phyloP scores from a whole-genome alignment of 1,284 basidiomycete genomes.

The Vanrija pseudolonga region DNA sequence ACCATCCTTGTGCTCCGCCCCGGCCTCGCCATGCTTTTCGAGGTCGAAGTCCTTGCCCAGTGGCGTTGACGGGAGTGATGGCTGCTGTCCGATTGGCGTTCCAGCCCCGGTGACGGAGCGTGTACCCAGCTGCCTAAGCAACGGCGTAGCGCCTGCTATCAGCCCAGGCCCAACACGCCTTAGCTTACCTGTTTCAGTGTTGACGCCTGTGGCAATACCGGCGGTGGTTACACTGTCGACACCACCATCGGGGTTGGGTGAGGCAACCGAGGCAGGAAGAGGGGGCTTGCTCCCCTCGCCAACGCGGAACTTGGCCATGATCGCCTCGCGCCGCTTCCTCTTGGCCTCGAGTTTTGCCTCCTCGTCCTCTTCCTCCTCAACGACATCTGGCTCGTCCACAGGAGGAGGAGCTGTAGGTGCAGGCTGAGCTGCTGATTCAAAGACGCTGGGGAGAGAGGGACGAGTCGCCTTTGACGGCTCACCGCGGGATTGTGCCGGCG shows the following conservation, averaged over 20 bases:
- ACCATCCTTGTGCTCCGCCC: constrained; percentile 12
- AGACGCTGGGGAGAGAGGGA: constrained; percentile 1
- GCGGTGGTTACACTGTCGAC: constrained; percentile 37
- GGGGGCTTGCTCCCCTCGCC: constrained; percentile 13
- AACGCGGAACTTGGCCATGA: constrained; percentile 69
- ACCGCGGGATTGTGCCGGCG: too few relatives aligned
- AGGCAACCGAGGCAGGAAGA: not conserved
- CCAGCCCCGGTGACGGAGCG: constrained; percentile 19
- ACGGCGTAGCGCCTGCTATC: constrained; percentile 32
- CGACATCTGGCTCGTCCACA: constrained; percentile 53
- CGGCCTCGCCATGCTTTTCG: constrained; percentile 24
- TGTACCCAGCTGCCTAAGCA: constrained; percentile 31
- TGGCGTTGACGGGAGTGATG: constrained; percentile 34
- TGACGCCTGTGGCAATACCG: constrained; percentile 31
- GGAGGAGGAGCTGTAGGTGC: constrained; percentile 16
- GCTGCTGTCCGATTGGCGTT: constrained; percentile 28
- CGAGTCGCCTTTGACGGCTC: too few relatives aligned
- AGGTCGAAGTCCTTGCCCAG: constrained; percentile 42
- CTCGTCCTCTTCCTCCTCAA: constrained; percentile 59
- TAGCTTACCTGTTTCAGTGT: constrained; percentile 29
- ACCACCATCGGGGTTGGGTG: constrained; percentile 14
- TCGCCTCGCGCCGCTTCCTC: constrained; percentile 74
- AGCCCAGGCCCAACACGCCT: not conserved
- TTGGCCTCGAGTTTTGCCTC: constrained; percentile 72
- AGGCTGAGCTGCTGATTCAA: constrained; percentile 1